Base-by-base conservation (phyloP, 768 basidiomycete species). In the Candolleomyces eurysporus region DNA sequence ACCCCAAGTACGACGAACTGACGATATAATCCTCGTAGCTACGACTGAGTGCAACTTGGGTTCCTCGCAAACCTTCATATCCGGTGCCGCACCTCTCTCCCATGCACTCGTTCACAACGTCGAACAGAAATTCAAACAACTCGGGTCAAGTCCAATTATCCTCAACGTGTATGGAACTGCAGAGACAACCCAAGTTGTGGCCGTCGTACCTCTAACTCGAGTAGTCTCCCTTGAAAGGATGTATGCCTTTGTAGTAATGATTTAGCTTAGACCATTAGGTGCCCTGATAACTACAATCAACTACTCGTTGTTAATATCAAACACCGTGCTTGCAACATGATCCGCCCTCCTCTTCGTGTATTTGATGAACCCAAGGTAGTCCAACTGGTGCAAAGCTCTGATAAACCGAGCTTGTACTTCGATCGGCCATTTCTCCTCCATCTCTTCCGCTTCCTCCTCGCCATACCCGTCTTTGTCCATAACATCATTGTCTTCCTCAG, bases 381-480 rank as follows among this genome's bases (percentile, higher is more conserved):
- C 92, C 45, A 94, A 79, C 67, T 93, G 91, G 61, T 94, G 92
- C 70, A 94, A 68, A 11, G 90, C 85, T 16, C 89, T 83, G 56
- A 92, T 81, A 70, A 94, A 94, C 19, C 92, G 79, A 46, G 89
- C 90, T 68, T 93, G 92, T 16, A 87, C 80, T 62, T 90, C 83
- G 59, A 83, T 59, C 64, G 79, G 80, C 88, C 85, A 88, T 64
- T 76, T 75, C 63, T 83, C 86, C 22, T 78, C 71, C 4, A 73
- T 68, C 36, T 66, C 71, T 5, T 72, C 72, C 0, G 74, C 75
- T 40, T 72, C 75, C 42, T 74, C 70, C 17, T 63, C 69, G 7
- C 73, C 68, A 36, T 66, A 71, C 10, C 69, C 70, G 0, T 75
- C 19, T 66, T 71, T 68, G 48, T 62, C 70, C 57, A 68, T 67